A percentile compares a stretch with the other conserved stretches of the same genome.
These are phyloP conservation scores for Trichocladium antarcticum DNA, from an alignment of 495 filamentous ascomycete genomes.

Conservation along the genomic window DNA sequence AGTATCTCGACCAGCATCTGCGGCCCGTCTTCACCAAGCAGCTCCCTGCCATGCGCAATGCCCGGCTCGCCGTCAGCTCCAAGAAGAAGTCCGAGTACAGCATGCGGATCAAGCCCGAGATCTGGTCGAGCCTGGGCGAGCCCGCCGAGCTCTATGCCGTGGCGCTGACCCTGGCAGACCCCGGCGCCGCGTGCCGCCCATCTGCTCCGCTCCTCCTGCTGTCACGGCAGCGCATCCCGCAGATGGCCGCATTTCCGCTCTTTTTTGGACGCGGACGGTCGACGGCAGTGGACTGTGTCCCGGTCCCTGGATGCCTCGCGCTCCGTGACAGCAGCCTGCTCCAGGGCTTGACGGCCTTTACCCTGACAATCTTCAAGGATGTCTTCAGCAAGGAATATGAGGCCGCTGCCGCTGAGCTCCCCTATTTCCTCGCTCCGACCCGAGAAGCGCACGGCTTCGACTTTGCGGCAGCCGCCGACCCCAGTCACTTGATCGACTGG, in stretches of 20 bases:
- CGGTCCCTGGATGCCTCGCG: constrained; percentile 28
- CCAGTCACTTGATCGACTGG: constrained; percentile 54
- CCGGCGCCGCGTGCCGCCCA: constrained; percentile 45
- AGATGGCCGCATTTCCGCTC: constrained; percentile 57
- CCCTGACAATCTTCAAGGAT: constrained; percentile 66
- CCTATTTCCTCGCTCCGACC: constrained; percentile 77
- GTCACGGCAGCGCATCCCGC: constrained; percentile 53
- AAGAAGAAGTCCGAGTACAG: constrained; percentile 62
- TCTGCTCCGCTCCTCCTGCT: constrained; percentile 61
- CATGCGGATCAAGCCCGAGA: constrained; percentile 66
- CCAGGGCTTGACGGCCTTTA: constrained; percentile 52
- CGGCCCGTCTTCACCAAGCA: constrained; percentile 61
- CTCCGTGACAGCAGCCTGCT: constrained; percentile 32
- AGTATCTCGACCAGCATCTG: constrained; percentile 61
- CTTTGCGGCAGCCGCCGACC: constrained; percentile 14
- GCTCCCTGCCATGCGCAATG: constrained; percentile 79
- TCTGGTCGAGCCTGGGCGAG: constrained; percentile 51
- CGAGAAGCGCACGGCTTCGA: constrained; percentile 19
- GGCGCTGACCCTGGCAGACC: constrained; percentile 49
- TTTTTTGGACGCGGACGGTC: constrained; percentile 52
- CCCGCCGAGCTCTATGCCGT: constrained; percentile 53
- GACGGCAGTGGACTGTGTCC: constrained; percentile 44
- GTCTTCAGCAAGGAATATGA: constrained; percentile 82
- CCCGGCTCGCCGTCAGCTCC: constrained; percentile 68
- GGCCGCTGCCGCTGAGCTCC: constrained; percentile 48